A percentile compares a stretch with the other conserved stretches of the same genome.
These are phyloP conservation scores for Psilocybe mexicana DNA, from an alignment of 1,284 basidiomycete species.

Conservation along the genomic window DNA sequence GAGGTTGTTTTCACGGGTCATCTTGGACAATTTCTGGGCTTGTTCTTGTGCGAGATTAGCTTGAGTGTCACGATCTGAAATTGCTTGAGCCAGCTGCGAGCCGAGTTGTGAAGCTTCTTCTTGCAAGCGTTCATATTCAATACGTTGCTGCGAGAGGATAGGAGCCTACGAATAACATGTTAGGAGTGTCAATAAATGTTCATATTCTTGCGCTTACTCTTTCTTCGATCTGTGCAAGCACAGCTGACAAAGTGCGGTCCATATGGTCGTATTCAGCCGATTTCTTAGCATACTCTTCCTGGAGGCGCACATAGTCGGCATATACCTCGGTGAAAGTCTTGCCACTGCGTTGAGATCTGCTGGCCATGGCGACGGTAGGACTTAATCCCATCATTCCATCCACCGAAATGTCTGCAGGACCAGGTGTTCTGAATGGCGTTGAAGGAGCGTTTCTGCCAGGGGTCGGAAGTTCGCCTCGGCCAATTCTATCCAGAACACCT, in stretches of 20 bases:
- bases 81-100: conserved; percentile 71
- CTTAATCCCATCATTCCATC: conserved; percentile 68
- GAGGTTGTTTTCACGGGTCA: conserved; percentile 67
- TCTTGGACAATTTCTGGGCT: conserved; percentile 62
- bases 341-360: conserved; percentile 73
- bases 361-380: conserved; percentile 85
- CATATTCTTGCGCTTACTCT: conserved; percentile 53
- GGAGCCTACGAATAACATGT: conserved; percentile 63
- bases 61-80: conserved; percentile 67
- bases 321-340: conserved; percentile 92
- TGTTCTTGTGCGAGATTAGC: conserved; percentile 51
- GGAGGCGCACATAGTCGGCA: conserved; percentile 81
- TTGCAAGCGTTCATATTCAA: conserved; percentile 80
- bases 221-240: conserved; percentile 87
- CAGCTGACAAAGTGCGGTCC: conserved; percentile 69
- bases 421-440: conserved; percentile 48
- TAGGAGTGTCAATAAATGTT: not conserved
- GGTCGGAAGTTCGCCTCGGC: conserved; percentile 65
- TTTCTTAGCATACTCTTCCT: conserved; percentile 80
- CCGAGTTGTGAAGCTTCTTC: conserved; percentile 81
- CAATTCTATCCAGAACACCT: conserved; percentile 62
- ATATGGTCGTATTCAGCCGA: conserved; percentile 81
- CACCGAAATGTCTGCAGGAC: conserved; percentile 40
- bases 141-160: conserved; percentile 81
- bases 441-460: conserved; percentile 49